Percentiles rank a stretch among this genome's conserved stretches.
phyloP scores from a whole-genome alignment of 2,329 filamentous ascomycete genomes.

The Coniochaeta ligniaria region DNA sequence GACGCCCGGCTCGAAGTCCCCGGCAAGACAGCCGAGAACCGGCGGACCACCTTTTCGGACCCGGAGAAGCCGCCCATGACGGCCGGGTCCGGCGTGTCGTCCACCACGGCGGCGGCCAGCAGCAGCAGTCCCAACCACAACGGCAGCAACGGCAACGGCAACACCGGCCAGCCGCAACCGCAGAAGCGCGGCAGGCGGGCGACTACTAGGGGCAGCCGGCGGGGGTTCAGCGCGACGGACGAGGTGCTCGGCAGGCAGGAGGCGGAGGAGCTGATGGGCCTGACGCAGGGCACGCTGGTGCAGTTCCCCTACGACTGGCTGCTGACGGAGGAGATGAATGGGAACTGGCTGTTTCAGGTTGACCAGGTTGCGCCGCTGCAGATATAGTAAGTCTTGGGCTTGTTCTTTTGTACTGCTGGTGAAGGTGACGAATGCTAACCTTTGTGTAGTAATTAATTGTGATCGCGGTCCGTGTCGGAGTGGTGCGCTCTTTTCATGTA shows the following conservation, averaged over 20 bases:
- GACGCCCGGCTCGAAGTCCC: not conserved
- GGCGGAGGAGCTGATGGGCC: conserved; percentile 71
- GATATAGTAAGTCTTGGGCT: conserved; percentile 69
- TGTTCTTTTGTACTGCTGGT: not conserved
- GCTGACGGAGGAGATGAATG: conserved; percentile 80
- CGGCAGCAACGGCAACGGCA: conserved; percentile 19
- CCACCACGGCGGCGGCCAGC: conserved; percentile 5
- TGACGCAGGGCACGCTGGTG: conserved; percentile 84
- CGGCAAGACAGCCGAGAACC: conserved; percentile 24
- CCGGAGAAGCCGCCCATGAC: conserved; percentile 36
- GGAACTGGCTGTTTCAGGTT: conserved; percentile 95
- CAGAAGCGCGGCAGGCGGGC: conserved; percentile 58
- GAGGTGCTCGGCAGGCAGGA: conserved; percentile 70
- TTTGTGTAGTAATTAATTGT: not conserved
- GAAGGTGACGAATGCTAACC: not conserved
- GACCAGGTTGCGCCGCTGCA: conserved; percentile 93
- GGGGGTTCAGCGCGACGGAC: conserved; percentile 58
- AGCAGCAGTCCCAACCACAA: conserved; percentile 5
- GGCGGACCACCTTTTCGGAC: conserved; percentile 50
- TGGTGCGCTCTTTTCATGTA: not conserved
- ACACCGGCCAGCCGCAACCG: conserved; percentile 20
- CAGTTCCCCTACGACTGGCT: conserved; percentile 96
- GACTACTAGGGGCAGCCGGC: conserved; percentile 62
- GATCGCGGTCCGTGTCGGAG: not conserved
- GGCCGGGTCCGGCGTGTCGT: not conserved